Conservation (phyloP, 2,329 filamentous ascomycete genomes). For the Epichloe sylvatica region DNA sequence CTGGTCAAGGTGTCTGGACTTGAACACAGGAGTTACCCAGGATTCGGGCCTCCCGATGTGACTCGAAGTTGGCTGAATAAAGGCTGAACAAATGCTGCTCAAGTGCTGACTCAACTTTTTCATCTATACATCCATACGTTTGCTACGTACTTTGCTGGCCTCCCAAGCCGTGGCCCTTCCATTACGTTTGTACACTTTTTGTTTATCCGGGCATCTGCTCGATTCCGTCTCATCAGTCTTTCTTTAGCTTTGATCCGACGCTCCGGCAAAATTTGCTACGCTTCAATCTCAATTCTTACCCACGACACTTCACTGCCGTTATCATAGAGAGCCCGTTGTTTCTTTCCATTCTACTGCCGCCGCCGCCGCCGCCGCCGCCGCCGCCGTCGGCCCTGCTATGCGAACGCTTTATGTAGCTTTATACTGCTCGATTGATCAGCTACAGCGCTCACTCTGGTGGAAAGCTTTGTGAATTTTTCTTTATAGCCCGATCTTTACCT, state of each 20-base stretch:
- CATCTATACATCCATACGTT: background rate
- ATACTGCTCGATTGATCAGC: constrained; percentile 19
- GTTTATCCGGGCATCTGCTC: too few relatives aligned
- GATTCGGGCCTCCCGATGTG: background rate
- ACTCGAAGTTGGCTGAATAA: background rate
- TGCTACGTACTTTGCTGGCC: background rate
- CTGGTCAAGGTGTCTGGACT: background rate
- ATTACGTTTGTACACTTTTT: background rate
- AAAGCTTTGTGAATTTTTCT: background rate
- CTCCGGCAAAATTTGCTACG: background rate
- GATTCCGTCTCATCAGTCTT: background rate
- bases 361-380: background rate
- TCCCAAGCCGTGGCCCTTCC: background rate
- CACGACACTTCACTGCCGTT: background rate
- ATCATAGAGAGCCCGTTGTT: background rate
- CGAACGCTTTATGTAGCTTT: constrained; percentile 11
- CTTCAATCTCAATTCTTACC: background rate
- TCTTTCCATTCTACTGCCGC: too few relatives aligned
- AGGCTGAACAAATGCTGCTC: background rate
- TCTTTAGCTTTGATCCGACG: background rate
- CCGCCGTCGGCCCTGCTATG: constrained; percentile 12
- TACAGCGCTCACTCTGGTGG: constrained; percentile 3
- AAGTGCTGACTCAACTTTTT: background rate
- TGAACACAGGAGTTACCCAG: background rate
- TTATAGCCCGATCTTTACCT: constrained; percentile 6